Base-by-base conservation (phyloP, 164 flowering plant species). In the Dillenia turbinata region DNA sequence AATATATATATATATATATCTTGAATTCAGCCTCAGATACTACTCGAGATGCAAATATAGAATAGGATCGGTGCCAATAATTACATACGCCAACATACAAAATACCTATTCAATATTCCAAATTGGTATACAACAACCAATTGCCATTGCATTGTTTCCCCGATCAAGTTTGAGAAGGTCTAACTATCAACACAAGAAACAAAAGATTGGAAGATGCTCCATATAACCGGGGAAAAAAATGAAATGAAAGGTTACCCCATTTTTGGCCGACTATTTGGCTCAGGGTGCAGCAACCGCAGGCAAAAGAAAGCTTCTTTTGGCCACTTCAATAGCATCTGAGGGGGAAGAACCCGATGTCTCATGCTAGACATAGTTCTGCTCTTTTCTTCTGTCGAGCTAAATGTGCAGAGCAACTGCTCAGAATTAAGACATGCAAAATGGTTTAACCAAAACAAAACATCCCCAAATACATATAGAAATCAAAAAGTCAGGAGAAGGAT, bases 241-340 rank as follows among this genome's bases (percentile, higher is more conserved):
- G n/a, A 8, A 57, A 51, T 16, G 22, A 61, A 52, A 55, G 61
- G 54, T 72, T 62, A 90, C 99, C 90, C 69, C 83, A 87, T 77
- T 65, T 76, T 79, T 48, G 99, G 99, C 44, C 97, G 81, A 74
- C 83, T 73, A 73, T 62, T 81, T 47, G 97, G 94, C 59, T 88
- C 92, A 45, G 97, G 97, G 44, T 95, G 99, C 72, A 95, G 78
- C 52, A 92, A 67, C 99, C 90, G 89, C 52, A 95, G 68, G 80
- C 99, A 95, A 86, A 92, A 90, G 43, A 91, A 84, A 66, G 96
- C 97, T 83, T 92, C 96, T 78, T 95, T 90, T 8, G 99, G 96
- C 88, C 89, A 92, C 63, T 85, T 92, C 64, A 84, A 64, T 57
- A 92, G 81, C 77, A 95, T 58, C 65, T 86, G 94, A 61, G 99